Evolutionary conservation across 2,329 filamentous ascomycete genomes (phyloP).

Genomic region (Lasiodiplodia sp.): DNA sequence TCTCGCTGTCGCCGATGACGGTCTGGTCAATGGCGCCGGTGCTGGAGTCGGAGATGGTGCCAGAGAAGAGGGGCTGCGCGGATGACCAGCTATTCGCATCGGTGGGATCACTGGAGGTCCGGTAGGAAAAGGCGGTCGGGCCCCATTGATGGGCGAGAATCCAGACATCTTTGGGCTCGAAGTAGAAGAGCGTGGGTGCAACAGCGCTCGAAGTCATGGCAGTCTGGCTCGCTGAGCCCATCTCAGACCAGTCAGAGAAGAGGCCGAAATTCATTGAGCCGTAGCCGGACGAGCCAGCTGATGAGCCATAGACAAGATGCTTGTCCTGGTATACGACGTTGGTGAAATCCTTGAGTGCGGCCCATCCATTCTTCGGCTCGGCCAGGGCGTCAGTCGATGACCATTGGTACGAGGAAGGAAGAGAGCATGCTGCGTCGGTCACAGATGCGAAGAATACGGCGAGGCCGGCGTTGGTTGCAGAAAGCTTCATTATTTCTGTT

Average conservation of each 20-base stretch:
- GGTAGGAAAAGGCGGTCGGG: conserved; percentile 65
- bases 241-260: conserved; percentile 62
- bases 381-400: conserved; percentile 61
- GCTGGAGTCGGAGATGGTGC: conserved; percentile 58
- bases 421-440: conserved; percentile 49
- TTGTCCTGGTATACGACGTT: conserved; percentile 62
- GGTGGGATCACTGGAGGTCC: conserved; percentile 65
- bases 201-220: conserved; percentile 57
- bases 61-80: conserved; percentile 63
- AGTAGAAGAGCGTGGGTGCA: conserved; percentile 70
- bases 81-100: conserved; percentile 65
- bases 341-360: conserved; percentile 70
- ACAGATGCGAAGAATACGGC: conserved; percentile 32
- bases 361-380: conserved; percentile 61
- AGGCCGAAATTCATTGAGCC: conserved; percentile 67
- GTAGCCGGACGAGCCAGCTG: conserved; percentile 54
- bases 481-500: neutral
- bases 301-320: conserved; percentile 68
- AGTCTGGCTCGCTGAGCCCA: conserved; percentile 62
- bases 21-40: conserved; percentile 70
- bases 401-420: conserved; percentile 65
- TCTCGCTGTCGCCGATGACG: conserved; percentile 65
- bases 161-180: conserved; percentile 67
- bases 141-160: conserved; percentile 73
- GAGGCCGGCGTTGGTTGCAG: neutral